phyloP scores from a whole-genome alignment of 1,284 basidiomycete genomes.

The Porogramme epimiltina region DNA sequence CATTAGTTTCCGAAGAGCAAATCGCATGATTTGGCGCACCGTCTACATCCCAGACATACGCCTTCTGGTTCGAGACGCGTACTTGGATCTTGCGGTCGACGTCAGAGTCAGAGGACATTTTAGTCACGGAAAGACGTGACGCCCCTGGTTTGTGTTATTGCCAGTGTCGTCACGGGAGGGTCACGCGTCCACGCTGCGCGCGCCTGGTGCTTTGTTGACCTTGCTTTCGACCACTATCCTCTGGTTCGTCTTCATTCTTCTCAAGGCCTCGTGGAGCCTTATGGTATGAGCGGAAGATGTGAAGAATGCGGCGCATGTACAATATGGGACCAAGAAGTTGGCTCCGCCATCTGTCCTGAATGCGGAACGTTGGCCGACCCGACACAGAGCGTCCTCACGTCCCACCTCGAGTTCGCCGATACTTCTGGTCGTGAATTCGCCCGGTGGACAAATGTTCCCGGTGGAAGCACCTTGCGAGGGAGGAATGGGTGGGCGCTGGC shows the following conservation, averaged over 20 bases:
- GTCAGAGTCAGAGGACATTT: constrained; percentile 22
- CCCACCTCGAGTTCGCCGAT: constrained; percentile 39
- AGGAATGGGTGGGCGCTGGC: constrained; percentile 55
- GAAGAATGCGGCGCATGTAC: constrained; percentile 54
- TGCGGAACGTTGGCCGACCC: constrained; percentile 71
- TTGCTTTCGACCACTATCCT: constrained; percentile 6
- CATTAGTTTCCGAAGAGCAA: constrained; percentile 11
- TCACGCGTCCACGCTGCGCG: constrained; percentile 12
- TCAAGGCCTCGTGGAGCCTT: constrained; percentile 7
- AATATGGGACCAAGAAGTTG: constrained; percentile 55
- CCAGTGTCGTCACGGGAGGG: background rate
- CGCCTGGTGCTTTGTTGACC: background rate
- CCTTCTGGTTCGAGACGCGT: constrained; percentile 69
- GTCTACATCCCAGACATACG: constrained; percentile 79
- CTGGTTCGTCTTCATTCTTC: background rate
- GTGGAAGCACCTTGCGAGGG: constrained; percentile 44
- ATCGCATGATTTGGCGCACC: constrained; percentile 42
- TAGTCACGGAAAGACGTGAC: constrained; percentile 4
- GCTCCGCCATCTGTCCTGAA: constrained; percentile 59
- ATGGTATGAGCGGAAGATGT: constrained; percentile 39
- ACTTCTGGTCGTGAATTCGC: constrained; percentile 31
- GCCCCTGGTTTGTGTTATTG: background rate
- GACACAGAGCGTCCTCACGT: constrained; percentile 56
- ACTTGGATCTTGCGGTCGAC: constrained; percentile 35
- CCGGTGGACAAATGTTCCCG: constrained; percentile 29